Evolutionary conservation across 176 grass and related monocot genomes (phyloP).

Genomic region (Oryza australiensis): DNA sequence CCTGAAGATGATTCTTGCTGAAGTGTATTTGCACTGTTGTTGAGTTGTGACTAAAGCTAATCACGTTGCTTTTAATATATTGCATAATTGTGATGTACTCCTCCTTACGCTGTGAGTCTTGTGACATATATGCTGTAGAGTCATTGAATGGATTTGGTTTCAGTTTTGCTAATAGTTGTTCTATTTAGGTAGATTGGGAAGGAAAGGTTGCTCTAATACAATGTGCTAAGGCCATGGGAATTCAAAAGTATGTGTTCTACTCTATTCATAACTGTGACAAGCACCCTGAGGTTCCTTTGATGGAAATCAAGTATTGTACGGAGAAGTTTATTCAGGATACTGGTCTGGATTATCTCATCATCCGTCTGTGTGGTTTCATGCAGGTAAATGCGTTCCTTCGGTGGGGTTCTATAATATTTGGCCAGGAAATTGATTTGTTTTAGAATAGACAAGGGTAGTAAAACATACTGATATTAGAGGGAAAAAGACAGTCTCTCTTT

Average conservation of each 20-base stretch:
- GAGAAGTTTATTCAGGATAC: conserved; percentile 95
- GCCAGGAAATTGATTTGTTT: conserved; percentile 15
- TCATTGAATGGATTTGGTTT: background rate
- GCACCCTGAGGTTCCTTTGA: conserved; percentile 95
- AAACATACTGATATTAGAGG: conserved; percentile 21
- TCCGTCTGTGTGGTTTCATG: conserved; percentile 97
- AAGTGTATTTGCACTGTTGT: background rate
- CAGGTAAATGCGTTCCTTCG: conserved; percentile 55
- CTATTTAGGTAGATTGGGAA: conserved; percentile 99
- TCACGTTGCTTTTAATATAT: background rate
- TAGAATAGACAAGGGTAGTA: conserved; percentile 10
- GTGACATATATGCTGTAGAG: background rate
- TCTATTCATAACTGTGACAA: conserved; percentile 99
- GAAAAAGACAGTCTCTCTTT: conserved; percentile 14
- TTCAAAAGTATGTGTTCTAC: conserved; percentile 95
- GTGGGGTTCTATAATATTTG: conserved; percentile 11
- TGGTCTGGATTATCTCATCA: conserved; percentile 71
- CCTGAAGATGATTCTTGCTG: background rate
- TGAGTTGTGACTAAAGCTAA: background rate
- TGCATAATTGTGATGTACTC: background rate
- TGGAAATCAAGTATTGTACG: conserved; percentile 99
- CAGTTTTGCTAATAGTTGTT: conserved; percentile 39
- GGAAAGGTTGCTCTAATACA: conserved; percentile 99
- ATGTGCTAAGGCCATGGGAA: conserved; percentile 98
- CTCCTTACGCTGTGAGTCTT: background rate